Evolutionary conservation across 192 early-diverging fungal genomes (phyloP), one percentile per base, ranked within the genome.

Genomic region (Coemansia pectinata): DNA sequence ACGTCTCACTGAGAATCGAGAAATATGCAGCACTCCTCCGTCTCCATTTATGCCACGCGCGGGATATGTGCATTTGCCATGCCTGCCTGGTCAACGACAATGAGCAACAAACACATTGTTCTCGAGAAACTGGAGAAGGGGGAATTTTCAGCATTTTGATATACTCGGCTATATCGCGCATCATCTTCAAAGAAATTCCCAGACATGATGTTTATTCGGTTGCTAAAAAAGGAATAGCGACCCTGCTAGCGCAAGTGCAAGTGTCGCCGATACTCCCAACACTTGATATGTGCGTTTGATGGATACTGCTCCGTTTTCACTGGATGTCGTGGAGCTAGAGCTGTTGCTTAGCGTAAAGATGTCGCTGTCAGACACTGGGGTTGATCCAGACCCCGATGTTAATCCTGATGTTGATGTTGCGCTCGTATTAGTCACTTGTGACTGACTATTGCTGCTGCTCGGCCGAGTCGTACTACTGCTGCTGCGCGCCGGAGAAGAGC

Each of bases 31-130:
- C 21, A 10, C 48, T 21, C 48, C 21, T 9, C 34, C 34, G 34
- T 36, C 34, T 25, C 52, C 52, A 53, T 53, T 53, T 53, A 53
- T 53, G 52, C 52, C 52, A 53, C 11, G 27, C 52, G 52, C 52
- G 52, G 23, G 25, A 53, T 29, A 14, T 25, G 25, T 53, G 52
- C 52, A 53, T 53, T 53, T 53, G 27, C 11, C 50, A 23, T 53
- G 25, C 48, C 9, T 52, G 48, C 11, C 2, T 25, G 21, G 19
- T 23, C 48, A 21, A 52, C 48, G 23, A 52, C 50, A 53, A 53
- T 27, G 50, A 53, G 50, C 10, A 48, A 6, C 19, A 9, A 1
- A 21, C 8, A 29, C 25, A 53, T 53, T 53, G 50, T 53, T 48
- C 45, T 48, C 19, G 19, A 48, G n/a, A 48, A 48, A 19, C 45